Base-by-base conservation (phyloP, 2,329 filamentous ascomycete genomes). In the Exophiala lecanii-corni region DNA sequence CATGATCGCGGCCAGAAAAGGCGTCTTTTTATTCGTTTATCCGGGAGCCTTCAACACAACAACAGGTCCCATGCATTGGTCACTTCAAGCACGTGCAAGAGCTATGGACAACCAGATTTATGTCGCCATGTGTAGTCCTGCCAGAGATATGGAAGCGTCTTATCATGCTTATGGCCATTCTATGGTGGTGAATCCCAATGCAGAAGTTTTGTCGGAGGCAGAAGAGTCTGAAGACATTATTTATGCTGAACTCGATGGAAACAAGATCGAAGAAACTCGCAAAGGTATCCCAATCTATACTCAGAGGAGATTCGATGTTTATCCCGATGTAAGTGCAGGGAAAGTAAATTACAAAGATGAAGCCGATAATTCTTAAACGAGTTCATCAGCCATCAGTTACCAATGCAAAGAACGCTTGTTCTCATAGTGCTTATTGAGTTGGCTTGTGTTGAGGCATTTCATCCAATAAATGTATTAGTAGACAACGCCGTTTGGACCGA, bases 11-110 rank as follows among this genome's bases (percentile, higher is more conserved):
- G 87, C 91, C 15, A 76, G 92, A 21, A 81, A 81, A 54, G 89
- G 84, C n/a, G 84, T 81, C 45, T 98, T 98, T 64, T 75, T 87
- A 34, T 78, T 97, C 41, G 63, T 97, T 13, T 97, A 96, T 65
- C 92, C 92, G 0, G 92, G 89, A n/a, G 92, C 92, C 1, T 98
- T 98, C 74, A 98, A 97, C 67, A 73, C 86, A 47, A 95, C 89
- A 1, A 98, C 92, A 0, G 92, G 92, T 0, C 83, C 86, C 4
- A 67, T 97, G 63, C 92, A 98, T 67, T 98, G 92, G 92, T 76
- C 81, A 45, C 69, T 98, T 54, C 78, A 86, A 57, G 91, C 82
- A 1, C 78, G 86, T 53, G 89, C 85, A 10, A 74, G 92, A 50
- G 92, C 91, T 4, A 76, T 94, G 56, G 91, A 98, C 61, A 97